A percentile compares a stretch with the other conserved stretches of the same genome.
These are phyloP conservation scores for Pleurotus sapidus DNA, from an alignment of 768 basidiomycete species.

Conservation along the genomic window DNA sequence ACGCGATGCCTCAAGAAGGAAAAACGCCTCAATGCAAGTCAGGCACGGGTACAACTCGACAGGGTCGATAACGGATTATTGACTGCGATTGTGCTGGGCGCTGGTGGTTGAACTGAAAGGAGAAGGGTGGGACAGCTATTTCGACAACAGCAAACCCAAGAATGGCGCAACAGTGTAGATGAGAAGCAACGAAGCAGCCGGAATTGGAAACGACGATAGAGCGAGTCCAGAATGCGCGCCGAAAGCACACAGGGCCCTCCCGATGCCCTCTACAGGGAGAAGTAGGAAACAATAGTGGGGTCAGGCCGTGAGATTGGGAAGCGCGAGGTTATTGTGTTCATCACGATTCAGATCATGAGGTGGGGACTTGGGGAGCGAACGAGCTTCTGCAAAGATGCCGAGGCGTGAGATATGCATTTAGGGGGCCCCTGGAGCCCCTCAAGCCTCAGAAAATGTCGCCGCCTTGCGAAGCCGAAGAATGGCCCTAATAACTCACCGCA, in stretches of 20 bases:
- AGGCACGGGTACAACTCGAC: neutral
- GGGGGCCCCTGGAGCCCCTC: too few species aligned
- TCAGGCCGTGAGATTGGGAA: neutral
- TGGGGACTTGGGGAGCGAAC: too few species aligned
- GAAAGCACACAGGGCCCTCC: neutral
- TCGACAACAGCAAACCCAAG: neutral
- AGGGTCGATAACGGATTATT: neutral
- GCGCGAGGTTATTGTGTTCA: neutral
- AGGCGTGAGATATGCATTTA: too few species aligned
- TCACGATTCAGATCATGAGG: neutral
- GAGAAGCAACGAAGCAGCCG: neutral
- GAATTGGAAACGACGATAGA: neutral
- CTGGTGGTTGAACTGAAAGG: neutral
- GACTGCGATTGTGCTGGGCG: neutral
- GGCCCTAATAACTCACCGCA: too few species aligned
- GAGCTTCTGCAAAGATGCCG: too few species aligned
- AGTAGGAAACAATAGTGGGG: neutral
- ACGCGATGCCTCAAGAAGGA: neutral
- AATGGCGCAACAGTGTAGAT: neutral
- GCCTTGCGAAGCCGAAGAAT: too few species aligned
- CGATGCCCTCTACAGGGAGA: neutral
- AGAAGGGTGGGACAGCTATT: neutral
- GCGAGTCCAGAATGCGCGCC: neutral
- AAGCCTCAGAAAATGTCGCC: too few species aligned
- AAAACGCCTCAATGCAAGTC: neutral